A percentile compares a stretch with the other conserved stretches of the same genome.
phyloP scores from a whole-genome alignment of 345 rosid species.

The Brassica rapa region DNA sequence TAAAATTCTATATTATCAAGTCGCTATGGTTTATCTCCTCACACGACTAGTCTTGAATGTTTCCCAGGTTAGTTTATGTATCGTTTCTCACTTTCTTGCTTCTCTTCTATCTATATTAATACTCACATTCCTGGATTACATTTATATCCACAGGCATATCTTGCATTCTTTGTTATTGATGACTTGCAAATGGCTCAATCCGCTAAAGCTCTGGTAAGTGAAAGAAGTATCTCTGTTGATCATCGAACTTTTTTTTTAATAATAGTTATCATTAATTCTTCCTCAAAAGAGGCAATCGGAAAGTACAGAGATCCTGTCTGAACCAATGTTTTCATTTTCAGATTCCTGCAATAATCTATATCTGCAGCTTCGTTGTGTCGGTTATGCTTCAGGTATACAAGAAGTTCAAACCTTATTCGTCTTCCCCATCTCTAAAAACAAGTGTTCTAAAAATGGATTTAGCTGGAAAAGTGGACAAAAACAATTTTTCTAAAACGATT shows the following conservation, averaged over 20 bases:
- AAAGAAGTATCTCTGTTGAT: background rate
- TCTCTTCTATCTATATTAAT: background rate
- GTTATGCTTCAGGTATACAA: constrained; percentile 71
- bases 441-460: too few species aligned
- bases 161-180: constrained; percentile 87
- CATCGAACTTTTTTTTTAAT: background rate
- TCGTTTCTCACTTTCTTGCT: constrained; percentile 4
- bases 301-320: background rate
- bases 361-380: constrained; percentile 86
- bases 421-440: background rate
- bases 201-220: constrained; percentile 85
- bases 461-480: too few species aligned
- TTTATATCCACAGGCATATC: constrained; percentile 56
- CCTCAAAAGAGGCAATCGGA: too few species aligned
- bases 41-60: constrained; percentile 82
- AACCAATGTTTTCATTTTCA: constrained; percentile 33
- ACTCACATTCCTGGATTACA: too few species aligned
- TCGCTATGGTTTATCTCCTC: constrained; percentile 78
- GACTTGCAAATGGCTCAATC: constrained; percentile 82
- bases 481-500: too few species aligned
- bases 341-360: constrained; percentile 92
- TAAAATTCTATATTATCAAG: constrained; percentile 83
- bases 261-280: too few species aligned
- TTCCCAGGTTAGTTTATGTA: constrained; percentile 66
- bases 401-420: background rate